Evolutionary conservation across 2,329 filamentous ascomycete species (phyloP), one percentile per base, ranked within the genome.

Genomic region (Fusarium sp.): DNA sequence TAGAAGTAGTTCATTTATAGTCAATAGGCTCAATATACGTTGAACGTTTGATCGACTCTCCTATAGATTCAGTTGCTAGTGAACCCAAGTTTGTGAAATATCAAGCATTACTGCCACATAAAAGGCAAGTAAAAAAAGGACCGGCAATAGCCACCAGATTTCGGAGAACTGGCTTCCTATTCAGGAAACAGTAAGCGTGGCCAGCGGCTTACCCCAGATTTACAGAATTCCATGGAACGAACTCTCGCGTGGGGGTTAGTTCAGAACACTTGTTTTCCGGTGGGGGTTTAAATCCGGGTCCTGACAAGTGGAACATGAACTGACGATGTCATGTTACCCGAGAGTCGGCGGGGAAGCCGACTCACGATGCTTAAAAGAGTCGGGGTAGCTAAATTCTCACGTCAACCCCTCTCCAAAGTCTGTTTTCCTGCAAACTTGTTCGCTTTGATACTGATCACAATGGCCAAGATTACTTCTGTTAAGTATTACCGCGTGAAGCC

Each of bases 401-500:
- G 6, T 17, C 20, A 27, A 11, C 17, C 20, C 15, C 17, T 18
- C 18, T 5, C 15, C 36, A 21, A 13, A 21, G n/a, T n/a, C n/a
- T n/a, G n/a, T 31, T 11, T 31, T 15, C 14, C 31, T 10, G 13
- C 21, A 13, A 20, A 5, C 13, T 14, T 14, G 6, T 11, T 27
- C 21, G 6, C 3, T 15, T 2, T 5, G n/a, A 11, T 6, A n/a
- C 3, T 13, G 20, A 20, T 3, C 23, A 20, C 14, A 2, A 79
- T 79, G 77, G 75, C 67, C 2, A 77, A 76, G 40, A 78, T 79
- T 4, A 40, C 72, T 13, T 60, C 53, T 9, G 88, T 93, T 41
- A 90, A 92, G 70, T 92, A 93, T 74, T 93, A 93, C 75, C 86
- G 91, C 18, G 88, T 93, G 11, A 88, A 89, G 43, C 91, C 91